These are phyloP conservation scores for Hericium coralloides DNA, from an alignment of 768 basidiomycete species.

Conservation along the genomic window DNA sequence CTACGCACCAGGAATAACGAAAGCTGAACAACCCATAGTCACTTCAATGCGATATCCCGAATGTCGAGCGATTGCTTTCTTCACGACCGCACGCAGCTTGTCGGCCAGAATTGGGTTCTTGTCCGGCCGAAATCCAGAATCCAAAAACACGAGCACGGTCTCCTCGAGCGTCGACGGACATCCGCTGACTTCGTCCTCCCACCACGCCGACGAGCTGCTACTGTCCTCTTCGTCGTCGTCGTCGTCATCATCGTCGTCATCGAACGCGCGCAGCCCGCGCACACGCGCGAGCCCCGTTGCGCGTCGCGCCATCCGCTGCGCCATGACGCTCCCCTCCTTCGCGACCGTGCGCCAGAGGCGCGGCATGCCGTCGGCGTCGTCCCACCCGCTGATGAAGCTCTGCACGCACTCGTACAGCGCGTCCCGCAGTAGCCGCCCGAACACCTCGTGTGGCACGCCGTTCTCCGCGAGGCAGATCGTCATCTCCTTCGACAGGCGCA, in stretches of 20 bases:
- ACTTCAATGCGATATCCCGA: conserved; percentile 40
- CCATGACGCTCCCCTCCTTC: conserved; percentile 15
- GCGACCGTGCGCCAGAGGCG: conserved; percentile 18
- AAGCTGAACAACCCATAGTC: conserved; percentile 51
- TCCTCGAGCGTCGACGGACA: conserved; percentile 55
- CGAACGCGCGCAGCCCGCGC: conserved; percentile 14
- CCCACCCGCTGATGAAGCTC: conserved; percentile 20
- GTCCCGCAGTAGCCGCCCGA: conserved; percentile 21
- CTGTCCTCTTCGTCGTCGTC: conserved; percentile 14
- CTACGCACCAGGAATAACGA: conserved; percentile 45
- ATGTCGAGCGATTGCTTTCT: conserved; percentile 32
- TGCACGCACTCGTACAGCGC: conserved; percentile 18
- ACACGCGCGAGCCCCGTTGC: conserved; percentile 20
- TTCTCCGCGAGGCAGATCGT: conserved; percentile 61
- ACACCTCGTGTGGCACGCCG: conserved; percentile 37
- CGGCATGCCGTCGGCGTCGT: conserved; percentile 10
- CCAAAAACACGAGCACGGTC: conserved; percentile 46
- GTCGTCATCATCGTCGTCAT: conserved; percentile 15
- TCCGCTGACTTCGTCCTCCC: conserved; percentile 55
- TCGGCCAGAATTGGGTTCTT: conserved; percentile 39
- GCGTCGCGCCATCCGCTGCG: conserved; percentile 17
- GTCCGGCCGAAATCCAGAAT: conserved; percentile 48
- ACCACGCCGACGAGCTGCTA: conserved; percentile 54
- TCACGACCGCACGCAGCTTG: conserved; percentile 44
- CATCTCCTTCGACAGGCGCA: conserved; percentile 43